Conservation (phyloP, 2,329 filamentous ascomycete species). For the Pseudovirgaria hyperparasitica region DNA sequence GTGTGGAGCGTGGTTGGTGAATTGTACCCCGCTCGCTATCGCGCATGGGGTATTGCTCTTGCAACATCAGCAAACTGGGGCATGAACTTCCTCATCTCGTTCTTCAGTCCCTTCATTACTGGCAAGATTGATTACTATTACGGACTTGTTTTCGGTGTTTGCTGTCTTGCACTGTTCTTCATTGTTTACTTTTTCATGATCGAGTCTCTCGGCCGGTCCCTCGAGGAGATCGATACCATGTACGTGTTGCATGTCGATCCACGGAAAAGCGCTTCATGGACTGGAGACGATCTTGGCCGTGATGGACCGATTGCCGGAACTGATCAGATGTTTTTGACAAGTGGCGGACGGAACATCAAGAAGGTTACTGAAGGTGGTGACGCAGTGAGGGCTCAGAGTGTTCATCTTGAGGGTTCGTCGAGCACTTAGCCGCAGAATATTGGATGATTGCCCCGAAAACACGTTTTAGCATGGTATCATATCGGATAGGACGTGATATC, state of each 20-base stretch:
- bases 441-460: too few species aligned
- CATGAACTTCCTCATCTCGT: conserved; percentile 37
- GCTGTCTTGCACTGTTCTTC: conserved; percentile 50
- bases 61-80: conserved; percentile 33
- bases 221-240: conserved; percentile 67
- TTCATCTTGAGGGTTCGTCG: too few species aligned
- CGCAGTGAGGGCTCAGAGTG: too few species aligned
- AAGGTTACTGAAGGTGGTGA: too few species aligned
- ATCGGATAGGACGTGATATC: too few species aligned
- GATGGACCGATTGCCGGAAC: too few species aligned
- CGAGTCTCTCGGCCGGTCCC: conserved; percentile 57
- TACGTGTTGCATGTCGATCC: conserved; percentile 54
- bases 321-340: too few species aligned
- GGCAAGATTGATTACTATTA: conserved; percentile 58
- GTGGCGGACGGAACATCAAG: too few species aligned
- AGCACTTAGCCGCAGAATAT: too few species aligned
- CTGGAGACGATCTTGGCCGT: too few species aligned
- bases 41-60: conserved; percentile 31
- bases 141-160: conserved; percentile 64
- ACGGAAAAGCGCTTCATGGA: conserved; percentile 47
- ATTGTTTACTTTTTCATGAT: conserved; percentile 69
- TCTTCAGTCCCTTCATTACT: conserved; percentile 73
- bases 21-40: conserved; percentile 47
- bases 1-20: conserved; percentile 59
- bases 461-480: too few species aligned